These are phyloP conservation scores for Musa acuminata DNA, from an alignment of 176 grass and related monocot species.

Conservation along the genomic window DNA sequence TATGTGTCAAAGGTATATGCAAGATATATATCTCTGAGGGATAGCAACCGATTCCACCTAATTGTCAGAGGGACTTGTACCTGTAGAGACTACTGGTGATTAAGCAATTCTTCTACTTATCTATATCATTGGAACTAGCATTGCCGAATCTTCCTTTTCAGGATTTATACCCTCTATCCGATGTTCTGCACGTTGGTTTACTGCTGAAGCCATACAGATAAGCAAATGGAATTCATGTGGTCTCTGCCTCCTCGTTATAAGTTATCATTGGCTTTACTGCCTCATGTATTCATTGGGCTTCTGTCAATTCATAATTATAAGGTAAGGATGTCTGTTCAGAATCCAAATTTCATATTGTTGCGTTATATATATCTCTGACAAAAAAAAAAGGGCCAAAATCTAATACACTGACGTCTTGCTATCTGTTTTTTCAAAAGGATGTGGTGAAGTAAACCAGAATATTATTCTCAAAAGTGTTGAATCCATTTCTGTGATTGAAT, in stretches of 20 bases:
- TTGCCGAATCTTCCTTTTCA: neutral
- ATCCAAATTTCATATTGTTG: neutral
- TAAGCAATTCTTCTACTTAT: neutral
- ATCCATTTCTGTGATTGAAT: neutral
- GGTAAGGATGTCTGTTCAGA: neutral
- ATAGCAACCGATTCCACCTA: slow-evolving; percentile 66
- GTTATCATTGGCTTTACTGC: neutral
- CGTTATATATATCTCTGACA: neutral
- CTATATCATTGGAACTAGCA: too few relatives aligned
- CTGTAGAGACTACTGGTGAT: slow-evolving; percentile 70
- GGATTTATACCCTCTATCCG: neutral
- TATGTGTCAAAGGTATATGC: slow-evolving; percentile 54
- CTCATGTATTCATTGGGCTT: neutral
- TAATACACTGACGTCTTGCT: neutral
- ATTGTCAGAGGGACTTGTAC: slow-evolving; percentile 40
- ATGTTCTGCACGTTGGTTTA: neutral
- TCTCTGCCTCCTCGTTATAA: neutral
- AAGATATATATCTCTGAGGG: slow-evolving; percentile 53
- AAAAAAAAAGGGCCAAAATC: neutral
- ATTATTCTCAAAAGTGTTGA: neutral
- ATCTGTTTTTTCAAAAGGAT: neutral
- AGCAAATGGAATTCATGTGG: neutral
- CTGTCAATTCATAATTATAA: neutral
- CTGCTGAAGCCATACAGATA: neutral
- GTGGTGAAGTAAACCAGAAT: neutral